Evolutionary conservation across 2,329 filamentous ascomycete genomes (phyloP), one percentile per base, ranked within the genome.

Genomic region (Penicillium sumatraense): DNA sequence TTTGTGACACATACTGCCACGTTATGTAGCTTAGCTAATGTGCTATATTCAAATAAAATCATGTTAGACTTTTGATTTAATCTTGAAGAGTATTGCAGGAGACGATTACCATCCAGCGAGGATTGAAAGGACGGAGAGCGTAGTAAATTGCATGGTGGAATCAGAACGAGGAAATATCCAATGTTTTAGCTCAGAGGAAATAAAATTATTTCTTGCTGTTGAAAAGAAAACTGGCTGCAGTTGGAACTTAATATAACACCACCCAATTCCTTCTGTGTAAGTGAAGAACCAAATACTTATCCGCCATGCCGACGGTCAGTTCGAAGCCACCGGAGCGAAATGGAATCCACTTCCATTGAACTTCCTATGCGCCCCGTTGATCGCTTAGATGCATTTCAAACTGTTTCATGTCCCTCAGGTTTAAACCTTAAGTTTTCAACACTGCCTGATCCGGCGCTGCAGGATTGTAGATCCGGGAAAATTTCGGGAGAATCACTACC

Each of bases 391-490:
- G 45, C 29, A 48, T 26, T 16, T n/a, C 11, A 10, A 21, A 24
- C 45, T 20, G 20, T 38, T 29, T 46, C 29, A 52, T 46, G 21
- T 44, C 40, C 29, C 29, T 45, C 40, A 46, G 23, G 46, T 27
- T 27, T 46, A 36, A 52, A 47, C 49, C 26, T 46, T 47, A 16
- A 20, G 23, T 23, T n/a, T 33, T n/a, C 21, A 46, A 20, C 14
- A 27, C 11, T 35, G 40, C 31, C 49, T 26, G 27, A 46, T 52
- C 23, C n/a, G 29, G 40, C 5, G 16, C 29, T 6, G 10, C 29
- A 31, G 18, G n/a, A 14, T 18, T 42, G 49, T 46, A 38, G 41
- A 52, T 52, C 49, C 41, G 49, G 49, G 21, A 26, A 46, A 46
- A 46, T 35, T 31, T 52, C 49, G 49, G 49, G 31, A 24, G 31